Evolutionary conservation across 2,329 filamentous ascomycete species (phyloP), one percentile per base, ranked within the genome.

Genomic region (Trichoderma harzianum): DNA sequence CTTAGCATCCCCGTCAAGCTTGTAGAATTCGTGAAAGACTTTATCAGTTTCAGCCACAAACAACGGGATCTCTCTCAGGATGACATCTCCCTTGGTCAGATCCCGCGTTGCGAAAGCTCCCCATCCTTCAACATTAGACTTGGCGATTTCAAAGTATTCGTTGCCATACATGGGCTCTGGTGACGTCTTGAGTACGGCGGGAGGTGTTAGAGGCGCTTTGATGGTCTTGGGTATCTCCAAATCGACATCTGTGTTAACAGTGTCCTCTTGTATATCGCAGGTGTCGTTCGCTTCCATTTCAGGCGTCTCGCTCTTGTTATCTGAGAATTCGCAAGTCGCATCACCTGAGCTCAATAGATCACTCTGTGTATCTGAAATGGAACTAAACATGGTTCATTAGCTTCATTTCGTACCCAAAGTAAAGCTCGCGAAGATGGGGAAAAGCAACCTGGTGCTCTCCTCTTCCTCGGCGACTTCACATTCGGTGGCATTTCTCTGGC

Each of bases 21-120:
- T 74, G 0, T 77, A 77, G n/a, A 85, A 83, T 21, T 80, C 79
- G 10, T 77, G 68, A 24, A 80, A 77, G 0, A 87, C 70, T 6
- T 76, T 73, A 1, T 43, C 39, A 4, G 61, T 58, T 30, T 77
- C 73, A 7, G 82, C 77, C 3, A 77, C 76, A 18, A 88, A 76
- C 0, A 87, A 76, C 0, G 86, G 83, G 12, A 73, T 74, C 76
- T 89, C 87, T 0, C 81, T 74, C 0, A 88, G 81, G 10, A 89
- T 82, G 1, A 79, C 74, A 43, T 85, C 81, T 43, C 81, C 81
- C 0, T 74, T 64, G 21, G 73, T 73, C 12, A 89, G 79, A 7
- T 82, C 77, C 6, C 75, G 76, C 1, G 75, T 73, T 0, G 87
- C 86, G 61, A 88, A 87, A 0, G 80, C 83, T 0, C 87, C 87